A percentile compares a stretch with the other conserved stretches of the same genome.
phyloP scores from a whole-genome alignment of 306 rosid species.

The Fragaria vesca region DNA sequence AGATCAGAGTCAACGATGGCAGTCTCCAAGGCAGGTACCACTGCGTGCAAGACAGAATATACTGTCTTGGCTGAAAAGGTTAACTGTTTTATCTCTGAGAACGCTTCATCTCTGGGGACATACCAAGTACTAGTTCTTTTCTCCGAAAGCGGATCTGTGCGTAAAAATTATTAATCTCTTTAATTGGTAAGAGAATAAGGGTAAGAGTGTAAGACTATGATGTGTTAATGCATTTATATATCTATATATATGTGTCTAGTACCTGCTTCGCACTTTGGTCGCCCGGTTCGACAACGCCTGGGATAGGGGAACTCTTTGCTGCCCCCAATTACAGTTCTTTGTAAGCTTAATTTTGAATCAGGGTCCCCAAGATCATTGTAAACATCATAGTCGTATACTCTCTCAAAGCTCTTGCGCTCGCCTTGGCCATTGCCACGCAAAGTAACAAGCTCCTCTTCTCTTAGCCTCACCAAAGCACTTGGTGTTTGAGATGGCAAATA shows the following conservation, averaged over 20 bases:
- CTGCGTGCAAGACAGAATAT: conserved; percentile 40
- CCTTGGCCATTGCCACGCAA: conserved; percentile 47
- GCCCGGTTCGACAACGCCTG: conserved; percentile 41
- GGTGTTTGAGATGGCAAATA: conserved; percentile 49
- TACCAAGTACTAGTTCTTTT: conserved; percentile 34
- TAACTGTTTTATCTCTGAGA: conserved; percentile 49
- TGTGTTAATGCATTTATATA: too few relatives aligned
- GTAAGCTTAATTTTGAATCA: conserved; percentile 9
- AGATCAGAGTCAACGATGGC: conserved; percentile 24
- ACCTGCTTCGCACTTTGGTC: conserved; percentile 18
- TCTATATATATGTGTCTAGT: background rate
- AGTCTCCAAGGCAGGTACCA: conserved; percentile 42
- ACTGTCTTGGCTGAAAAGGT: conserved; percentile 41
- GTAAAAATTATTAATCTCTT: background rate
- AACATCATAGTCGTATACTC: conserved; percentile 52
- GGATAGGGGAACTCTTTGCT: conserved; percentile 28
- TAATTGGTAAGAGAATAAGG: background rate
- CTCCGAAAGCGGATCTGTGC: conserved; percentile 49
- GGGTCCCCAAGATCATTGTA: conserved; percentile 52
- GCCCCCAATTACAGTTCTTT: conserved; percentile 40
- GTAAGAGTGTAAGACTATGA: too few relatives aligned
- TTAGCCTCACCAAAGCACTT: conserved; percentile 32
- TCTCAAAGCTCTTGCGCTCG: conserved; percentile 35
- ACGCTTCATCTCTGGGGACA: conserved; percentile 69
- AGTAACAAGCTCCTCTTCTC: conserved; percentile 35